Evolutionary conservation across 202 grass and related monocot genomes (phyloP), one percentile per base, ranked within the genome.

Genomic region (Carex arenaria): DNA sequence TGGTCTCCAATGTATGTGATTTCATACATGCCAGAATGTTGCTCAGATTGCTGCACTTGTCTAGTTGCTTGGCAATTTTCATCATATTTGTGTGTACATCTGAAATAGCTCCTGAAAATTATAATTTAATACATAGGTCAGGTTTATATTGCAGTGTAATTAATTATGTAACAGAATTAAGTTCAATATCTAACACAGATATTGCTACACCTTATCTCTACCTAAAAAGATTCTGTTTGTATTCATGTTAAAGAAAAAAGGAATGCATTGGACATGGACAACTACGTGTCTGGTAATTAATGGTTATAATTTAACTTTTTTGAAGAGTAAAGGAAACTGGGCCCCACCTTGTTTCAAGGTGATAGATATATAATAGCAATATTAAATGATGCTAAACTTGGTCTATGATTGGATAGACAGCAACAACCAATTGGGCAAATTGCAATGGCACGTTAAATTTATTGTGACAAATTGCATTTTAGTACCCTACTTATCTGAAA

Each of bases 51-150:
- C 32, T 90, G 89, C 0, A 93, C 77, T 34, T 85, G 78, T 63
- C 83, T 88, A 0, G 81, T 90, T 38, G 91, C 88, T 14, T 0
- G 82, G 84, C 91, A 93, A 6, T 49, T 34, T 12, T 72, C 59
- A 3, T 89, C 88, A 22, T 77, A 13, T 81, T 84, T 90, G 72
- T 90, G 83, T 19, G 64, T 90, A 72, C 91, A 93, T 76, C 89
- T 72, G 82, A 87, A 93, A 83, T 90, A 90, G 82, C 86, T 85
- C 81, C 86, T 40, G 38, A 5, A 40, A 40, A 5, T 7, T 40
- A 40, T 5, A 40, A 40, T 40, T 40, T 36, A 36, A 36, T 32
- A 70, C 4, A 31, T 67, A 43, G 14, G 65, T 40, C 32, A 40
- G 31, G 40, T 40, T 43, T 9, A 9, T 10, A 40, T 40, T 7